Evolutionary conservation across 2,329 filamentous ascomycete genomes (phyloP).

Genomic region (Botryotinia convoluta): DNA sequence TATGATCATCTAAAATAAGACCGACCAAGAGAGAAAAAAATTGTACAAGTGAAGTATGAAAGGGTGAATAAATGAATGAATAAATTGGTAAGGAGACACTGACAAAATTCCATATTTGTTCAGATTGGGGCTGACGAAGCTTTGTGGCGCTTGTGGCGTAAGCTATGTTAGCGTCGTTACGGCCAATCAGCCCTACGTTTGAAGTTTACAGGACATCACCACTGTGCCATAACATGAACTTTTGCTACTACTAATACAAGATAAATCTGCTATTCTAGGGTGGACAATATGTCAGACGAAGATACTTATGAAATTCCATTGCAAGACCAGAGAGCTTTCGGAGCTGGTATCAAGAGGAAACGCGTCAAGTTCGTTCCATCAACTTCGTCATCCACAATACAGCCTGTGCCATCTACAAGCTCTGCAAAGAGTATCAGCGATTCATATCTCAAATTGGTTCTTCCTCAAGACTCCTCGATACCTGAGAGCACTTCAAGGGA

Average conservation of each 20-base stretch:
- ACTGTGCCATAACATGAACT: neutral
- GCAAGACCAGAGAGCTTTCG: constrained; percentile 58
- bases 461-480: constrained; percentile 37
- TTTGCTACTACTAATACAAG: neutral
- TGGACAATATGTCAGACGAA: constrained; percentile 43
- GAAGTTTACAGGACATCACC: neutral
- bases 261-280: neutral
- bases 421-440: constrained; percentile 43
- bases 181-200: constrained; percentile 1
- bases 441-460: constrained; percentile 64
- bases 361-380: constrained; percentile 55
- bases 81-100: neutral
- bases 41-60: neutral
- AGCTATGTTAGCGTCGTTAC: constrained; percentile 4
- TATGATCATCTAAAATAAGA: neutral
- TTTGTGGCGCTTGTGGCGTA: constrained; percentile 18
- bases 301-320: constrained; percentile 58
- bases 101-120: constrained; percentile 18
- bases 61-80: neutral
- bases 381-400: constrained; percentile 31
- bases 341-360: constrained; percentile 61
- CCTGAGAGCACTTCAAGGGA: neutral
- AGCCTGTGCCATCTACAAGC: constrained; percentile 34
- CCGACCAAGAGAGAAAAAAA: neutral
- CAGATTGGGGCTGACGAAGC: constrained; percentile 6